phyloP scores from a whole-genome alignment of 768 basidiomycete genomes.

The Pisolithus sp. region DNA sequence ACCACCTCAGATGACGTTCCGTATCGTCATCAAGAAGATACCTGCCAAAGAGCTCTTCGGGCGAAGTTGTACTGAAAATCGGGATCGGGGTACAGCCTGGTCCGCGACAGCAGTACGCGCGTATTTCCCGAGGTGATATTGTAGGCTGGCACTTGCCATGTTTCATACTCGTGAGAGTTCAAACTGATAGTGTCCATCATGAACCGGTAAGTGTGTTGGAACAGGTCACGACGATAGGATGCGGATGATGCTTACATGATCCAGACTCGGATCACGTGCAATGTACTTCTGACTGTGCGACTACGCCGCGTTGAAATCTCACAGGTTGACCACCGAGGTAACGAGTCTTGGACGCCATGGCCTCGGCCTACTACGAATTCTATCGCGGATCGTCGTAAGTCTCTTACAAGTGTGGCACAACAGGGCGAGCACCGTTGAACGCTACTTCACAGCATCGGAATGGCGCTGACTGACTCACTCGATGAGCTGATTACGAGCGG shows the following conservation, averaged over 20 bases:
- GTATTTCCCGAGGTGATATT: conserved; percentile 12
- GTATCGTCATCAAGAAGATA: not conserved
- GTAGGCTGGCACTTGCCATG: conserved; percentile 29
- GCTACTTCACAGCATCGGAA: conserved; percentile 67
- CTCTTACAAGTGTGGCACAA: not conserved
- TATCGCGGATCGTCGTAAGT: conserved; percentile 88
- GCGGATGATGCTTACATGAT: no score
- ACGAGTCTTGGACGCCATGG: conserved; percentile 41
- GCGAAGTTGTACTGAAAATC: conserved; percentile 41
- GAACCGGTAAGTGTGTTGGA: no score
- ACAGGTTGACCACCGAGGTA: not conserved
- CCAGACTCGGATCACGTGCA: no score
- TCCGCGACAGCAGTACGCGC: conserved; percentile 8
- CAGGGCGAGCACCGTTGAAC: not conserved
- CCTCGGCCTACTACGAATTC: conserved; percentile 86
- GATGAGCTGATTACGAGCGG: conserved; percentile 98
- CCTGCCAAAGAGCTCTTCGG: conserved; percentile 51
- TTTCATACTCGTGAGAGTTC: not conserved
- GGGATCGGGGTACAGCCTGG: conserved; percentile 17
- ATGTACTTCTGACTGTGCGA: no score
- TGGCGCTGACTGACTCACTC: conserved; percentile 95
- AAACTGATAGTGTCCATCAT: no score
- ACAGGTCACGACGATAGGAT: no score
- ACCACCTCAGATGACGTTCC: not conserved
- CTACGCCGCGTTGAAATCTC: no score